These are phyloP conservation scores for Apostasia ramifera DNA, from an alignment of 106 monocot genomes.

Conservation along the genomic window DNA sequence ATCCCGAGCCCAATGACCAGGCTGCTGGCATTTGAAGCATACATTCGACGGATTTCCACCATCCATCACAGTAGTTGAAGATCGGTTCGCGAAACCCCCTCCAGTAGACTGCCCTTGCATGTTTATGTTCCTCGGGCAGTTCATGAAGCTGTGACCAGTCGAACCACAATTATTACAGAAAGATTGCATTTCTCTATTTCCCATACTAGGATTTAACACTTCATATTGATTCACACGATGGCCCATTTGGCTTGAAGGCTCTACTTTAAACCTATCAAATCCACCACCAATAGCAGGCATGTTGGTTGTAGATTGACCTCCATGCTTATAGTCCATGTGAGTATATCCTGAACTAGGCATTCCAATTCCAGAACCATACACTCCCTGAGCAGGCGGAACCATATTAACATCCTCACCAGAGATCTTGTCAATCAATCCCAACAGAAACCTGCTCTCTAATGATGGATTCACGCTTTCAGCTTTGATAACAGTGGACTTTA, in stretches of 20 bases:
- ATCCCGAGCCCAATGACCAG: slow-evolving; percentile 16
- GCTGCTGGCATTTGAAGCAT: slow-evolving; percentile 78
- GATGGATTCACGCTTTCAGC: slow-evolving; percentile 69
- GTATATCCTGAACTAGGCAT: slow-evolving; percentile 15
- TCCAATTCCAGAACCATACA: slow-evolving; percentile 11
- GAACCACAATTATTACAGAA: slow-evolving; percentile 36
- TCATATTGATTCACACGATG: slow-evolving; percentile 15
- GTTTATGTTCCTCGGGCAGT: slow-evolving; percentile 30
- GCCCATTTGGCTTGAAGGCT: slow-evolving; percentile 10
- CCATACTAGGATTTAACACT: slow-evolving; percentile 6
- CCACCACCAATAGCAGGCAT: slow-evolving; percentile 5
- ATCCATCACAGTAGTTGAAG: slow-evolving; percentile 16
- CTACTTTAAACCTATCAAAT: slow-evolving; percentile 10
- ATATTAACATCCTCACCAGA: slow-evolving; percentile 27
- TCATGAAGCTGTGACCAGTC: slow-evolving; percentile 36
- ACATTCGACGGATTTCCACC: slow-evolving; percentile 21
- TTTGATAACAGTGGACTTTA: slow-evolving; percentile 70
- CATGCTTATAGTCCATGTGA: slow-evolving; percentile 8
- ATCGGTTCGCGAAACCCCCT: slow-evolving; percentile 25
- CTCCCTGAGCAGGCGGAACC: slow-evolving; percentile 6
- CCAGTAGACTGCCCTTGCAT: slow-evolving; percentile 26
- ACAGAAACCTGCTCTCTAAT: slow-evolving; percentile 52
- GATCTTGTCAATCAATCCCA: slow-evolving; percentile 53
- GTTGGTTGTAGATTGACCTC: slow-evolving; percentile 1
- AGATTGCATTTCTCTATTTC: slow-evolving; percentile 7